Percentiles rank a stretch among this genome's conserved stretches.
Conservation (phyloP, 208 protist species). For the Crithidia bombi region DNA sequence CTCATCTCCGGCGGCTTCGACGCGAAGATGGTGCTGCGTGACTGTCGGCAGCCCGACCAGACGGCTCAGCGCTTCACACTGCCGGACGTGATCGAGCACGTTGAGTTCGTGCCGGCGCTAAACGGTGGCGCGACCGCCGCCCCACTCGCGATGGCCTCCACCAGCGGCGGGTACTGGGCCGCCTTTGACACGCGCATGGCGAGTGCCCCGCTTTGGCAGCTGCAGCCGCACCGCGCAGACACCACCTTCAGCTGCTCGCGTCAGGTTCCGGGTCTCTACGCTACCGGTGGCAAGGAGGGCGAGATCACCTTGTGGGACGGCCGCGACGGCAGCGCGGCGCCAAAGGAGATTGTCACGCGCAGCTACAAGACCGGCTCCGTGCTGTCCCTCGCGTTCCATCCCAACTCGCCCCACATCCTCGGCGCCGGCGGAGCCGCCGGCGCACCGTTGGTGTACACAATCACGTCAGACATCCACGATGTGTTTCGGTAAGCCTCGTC, state of each 20-base stretch:
- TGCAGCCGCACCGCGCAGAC: constrained; percentile 73
- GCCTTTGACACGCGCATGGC: constrained; percentile 81
- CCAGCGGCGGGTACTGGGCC: constrained; percentile 59
- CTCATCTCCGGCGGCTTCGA: constrained; percentile 92
- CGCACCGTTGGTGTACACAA: constrained; percentile 92
- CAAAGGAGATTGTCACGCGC: constrained; percentile 58
- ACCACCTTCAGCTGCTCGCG: constrained; percentile 79
- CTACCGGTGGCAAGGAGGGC: constrained; percentile 90
- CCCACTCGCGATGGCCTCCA: constrained; percentile 66
- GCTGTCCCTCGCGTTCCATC: constrained; percentile 83
- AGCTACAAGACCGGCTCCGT: constrained; percentile 85
- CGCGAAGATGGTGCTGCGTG: constrained; percentile 62
- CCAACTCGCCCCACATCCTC: constrained; percentile 89
- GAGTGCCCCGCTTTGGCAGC: constrained; percentile 50
- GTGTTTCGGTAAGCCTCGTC: constrained; percentile 40
- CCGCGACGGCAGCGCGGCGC: constrained; percentile 32
- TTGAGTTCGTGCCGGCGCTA: constrained; percentile 60
- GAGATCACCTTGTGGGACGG: constrained; percentile 89
- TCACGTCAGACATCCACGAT: constrained; percentile 70
- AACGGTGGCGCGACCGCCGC: constrained; percentile 18
- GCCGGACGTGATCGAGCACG: constrained; percentile 70
- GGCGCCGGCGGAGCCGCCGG: constrained; percentile 78
- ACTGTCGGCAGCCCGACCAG: constrained; percentile 78
- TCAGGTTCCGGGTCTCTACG: constrained; percentile 78
- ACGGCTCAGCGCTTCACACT: constrained; percentile 60